Percentiles rank a stretch among this genome's conserved stretches.
Evolutionary conservation across 2,329 filamentous ascomycete species (phyloP).

Genomic region (Penicillium sclerotigenum): DNA sequence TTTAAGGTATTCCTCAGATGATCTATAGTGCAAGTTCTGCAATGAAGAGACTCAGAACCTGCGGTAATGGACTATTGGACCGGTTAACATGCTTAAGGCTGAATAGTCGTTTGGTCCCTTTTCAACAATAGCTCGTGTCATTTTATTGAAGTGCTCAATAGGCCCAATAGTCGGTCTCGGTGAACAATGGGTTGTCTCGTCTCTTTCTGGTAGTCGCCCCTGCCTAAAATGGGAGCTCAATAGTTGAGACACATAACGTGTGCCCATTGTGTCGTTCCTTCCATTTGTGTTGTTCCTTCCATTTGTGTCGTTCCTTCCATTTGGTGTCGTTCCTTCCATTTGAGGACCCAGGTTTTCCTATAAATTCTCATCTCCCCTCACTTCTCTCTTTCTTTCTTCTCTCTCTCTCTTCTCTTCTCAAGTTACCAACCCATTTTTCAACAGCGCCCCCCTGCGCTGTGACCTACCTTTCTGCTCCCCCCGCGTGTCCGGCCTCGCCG

Average conservation of each 20-base stretch:
- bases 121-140: not conserved
- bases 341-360: not conserved
- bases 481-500: not conserved
- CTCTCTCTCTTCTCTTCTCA: not conserved
- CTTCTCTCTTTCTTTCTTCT: slow-evolving; percentile 2
- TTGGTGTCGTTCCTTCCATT: not conserved
- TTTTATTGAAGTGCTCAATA: not conserved
- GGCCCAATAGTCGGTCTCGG: too few relatives aligned
- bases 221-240: not conserved
- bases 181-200: not conserved
- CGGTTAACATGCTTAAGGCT: not conserved
- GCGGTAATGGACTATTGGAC: not conserved
- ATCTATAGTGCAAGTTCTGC: not conserved
- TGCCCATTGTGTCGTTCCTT: not conserved
- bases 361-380: not conserved
- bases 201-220: not conserved
- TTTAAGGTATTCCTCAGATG: too few relatives aligned
- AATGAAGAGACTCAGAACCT: not conserved
- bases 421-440: not conserved
- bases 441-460: not conserved
- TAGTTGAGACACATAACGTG: not conserved
- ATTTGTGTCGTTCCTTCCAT: not conserved
- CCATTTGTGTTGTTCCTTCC: not conserved
- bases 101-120: not conserved
- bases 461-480: not conserved